Evolutionary conservation across 768 basidiomycete genomes (phyloP).

Genomic region (Russula griseocarnosa): DNA sequence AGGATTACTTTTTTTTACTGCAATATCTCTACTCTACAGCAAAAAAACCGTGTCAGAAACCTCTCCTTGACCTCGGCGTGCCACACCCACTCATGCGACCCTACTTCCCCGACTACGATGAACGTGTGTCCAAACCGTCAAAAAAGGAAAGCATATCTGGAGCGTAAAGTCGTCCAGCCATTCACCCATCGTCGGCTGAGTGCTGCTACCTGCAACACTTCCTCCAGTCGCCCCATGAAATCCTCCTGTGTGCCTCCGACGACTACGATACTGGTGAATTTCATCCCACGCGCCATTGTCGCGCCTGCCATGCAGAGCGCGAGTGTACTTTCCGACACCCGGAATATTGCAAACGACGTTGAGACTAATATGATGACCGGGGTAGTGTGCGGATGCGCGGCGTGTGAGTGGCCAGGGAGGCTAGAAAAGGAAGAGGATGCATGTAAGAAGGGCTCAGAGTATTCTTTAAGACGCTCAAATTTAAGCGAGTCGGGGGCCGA

Average conservation of each 20-base stretch:
- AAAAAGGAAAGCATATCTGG: slow-evolving; percentile 46
- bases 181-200: slow-evolving; percentile 77
- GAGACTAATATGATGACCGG: slow-evolving; percentile 77
- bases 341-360: slow-evolving; percentile 88
- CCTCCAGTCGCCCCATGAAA: slow-evolving; percentile 60
- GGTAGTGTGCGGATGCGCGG: slow-evolving; percentile 60
- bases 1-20: no score
- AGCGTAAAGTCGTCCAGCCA: slow-evolving; percentile 72
- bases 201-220: slow-evolving; percentile 56
- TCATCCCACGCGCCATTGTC: slow-evolving; percentile 70
- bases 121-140: not conserved
- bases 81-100: no score
- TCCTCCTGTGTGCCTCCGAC: slow-evolving; percentile 57
- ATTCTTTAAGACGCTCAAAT: slow-evolving; percentile 92
- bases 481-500: slow-evolving; percentile 80
- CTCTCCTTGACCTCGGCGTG: no score
- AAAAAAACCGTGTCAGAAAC: no score
- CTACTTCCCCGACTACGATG: no score
- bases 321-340: slow-evolving; percentile 75
- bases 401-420: slow-evolving; percentile 46
- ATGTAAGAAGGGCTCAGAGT: slow-evolving; percentile 93
- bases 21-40: no score
- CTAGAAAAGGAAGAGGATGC: slow-evolving; percentile 75
- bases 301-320: slow-evolving; percentile 48
- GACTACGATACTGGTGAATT: slow-evolving; percentile 69